Conservation (phyloP, 805 yeast species). For the Saturnispora silvae region DNA sequence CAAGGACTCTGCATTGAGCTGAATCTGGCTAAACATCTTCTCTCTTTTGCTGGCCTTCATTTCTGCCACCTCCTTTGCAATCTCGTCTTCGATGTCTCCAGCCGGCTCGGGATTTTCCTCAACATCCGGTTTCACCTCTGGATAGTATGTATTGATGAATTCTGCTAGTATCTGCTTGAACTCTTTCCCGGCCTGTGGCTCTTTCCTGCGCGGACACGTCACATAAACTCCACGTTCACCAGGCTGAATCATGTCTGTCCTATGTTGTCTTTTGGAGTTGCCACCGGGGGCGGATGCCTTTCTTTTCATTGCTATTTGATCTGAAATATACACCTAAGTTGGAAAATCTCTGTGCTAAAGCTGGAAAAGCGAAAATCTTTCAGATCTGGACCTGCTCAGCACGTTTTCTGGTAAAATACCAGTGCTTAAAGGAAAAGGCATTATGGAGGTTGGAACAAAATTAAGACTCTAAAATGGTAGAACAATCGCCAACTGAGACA, state of each 20-base stretch:
- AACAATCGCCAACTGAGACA: too few species aligned
- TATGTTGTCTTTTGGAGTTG: conserved; percentile 31
- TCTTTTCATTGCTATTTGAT: conserved; percentile 12
- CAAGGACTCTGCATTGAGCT: conserved; percentile 70
- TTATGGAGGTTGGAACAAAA: too few species aligned
- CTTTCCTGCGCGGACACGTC: conserved; percentile 77
- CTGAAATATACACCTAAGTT: too few species aligned
- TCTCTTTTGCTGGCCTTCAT: conserved; percentile 30
- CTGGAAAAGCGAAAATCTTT: too few species aligned
- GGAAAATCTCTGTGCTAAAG: too few species aligned
- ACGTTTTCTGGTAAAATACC: too few species aligned
- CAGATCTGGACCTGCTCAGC: too few species aligned
- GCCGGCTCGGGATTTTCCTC: conserved; percentile 17
- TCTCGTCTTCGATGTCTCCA: conserved; percentile 61
- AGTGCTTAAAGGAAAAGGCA: too few species aligned
- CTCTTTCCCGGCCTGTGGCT: conserved; percentile 68
- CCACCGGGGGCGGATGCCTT: conserved; percentile 10
- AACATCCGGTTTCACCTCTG: conserved; percentile 20
- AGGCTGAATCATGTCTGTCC: conserved; percentile 55
- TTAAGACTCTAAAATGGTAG: too few species aligned
- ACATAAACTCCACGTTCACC: conserved; percentile 82
- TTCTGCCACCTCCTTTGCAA: conserved; percentile 58
- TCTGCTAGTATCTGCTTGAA: conserved; percentile 49
- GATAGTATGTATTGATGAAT: conserved; percentile 36
- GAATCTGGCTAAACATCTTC: conserved; percentile 33